A percentile compares a stretch with the other conserved stretches of the same genome.
Conservation (phyloP, 169 alveolate species). For the Eimeria praecox region DNA sequence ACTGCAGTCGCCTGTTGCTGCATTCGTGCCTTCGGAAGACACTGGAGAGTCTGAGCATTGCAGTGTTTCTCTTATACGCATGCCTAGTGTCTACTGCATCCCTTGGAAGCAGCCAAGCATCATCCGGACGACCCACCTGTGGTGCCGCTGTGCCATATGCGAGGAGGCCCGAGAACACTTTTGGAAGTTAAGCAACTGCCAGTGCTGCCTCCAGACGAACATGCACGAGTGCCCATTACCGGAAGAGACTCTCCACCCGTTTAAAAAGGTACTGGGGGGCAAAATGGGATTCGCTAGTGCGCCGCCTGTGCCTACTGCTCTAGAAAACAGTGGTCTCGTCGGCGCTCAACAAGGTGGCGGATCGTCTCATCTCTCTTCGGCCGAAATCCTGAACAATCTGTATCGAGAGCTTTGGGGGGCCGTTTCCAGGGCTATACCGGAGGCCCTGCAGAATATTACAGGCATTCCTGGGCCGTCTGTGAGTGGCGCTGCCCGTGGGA, state of each 20-base stretch:
- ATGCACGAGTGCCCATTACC: background rate
- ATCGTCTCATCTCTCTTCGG: background rate
- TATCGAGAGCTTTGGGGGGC: slow-evolving; percentile 32
- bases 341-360: background rate
- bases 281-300: background rate
- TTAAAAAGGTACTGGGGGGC: background rate
- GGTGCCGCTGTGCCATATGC: slow-evolving; percentile 38
- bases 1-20: background rate
- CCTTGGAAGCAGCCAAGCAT: slow-evolving; percentile 64
- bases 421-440: slow-evolving; percentile 44
- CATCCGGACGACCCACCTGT: slow-evolving; percentile 52
- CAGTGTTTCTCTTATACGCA: background rate
- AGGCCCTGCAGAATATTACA: slow-evolving; percentile 14
- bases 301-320: background rate
- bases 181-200: background rate
- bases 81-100: slow-evolving; percentile 43
- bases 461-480: background rate
- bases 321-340: background rate
- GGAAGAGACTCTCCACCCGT: background rate
- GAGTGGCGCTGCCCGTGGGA: background rate
- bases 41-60: background rate
- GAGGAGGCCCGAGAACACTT: background rate
- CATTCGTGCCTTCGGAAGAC: background rate
- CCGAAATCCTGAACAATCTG: background rate
- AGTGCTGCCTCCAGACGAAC: background rate